A percentile compares a stretch with the other conserved stretches of the same genome.
These are phyloP conservation scores for Leptodermis oblonga DNA, from an alignment of 257 asterid species.

Conservation along the genomic window DNA sequence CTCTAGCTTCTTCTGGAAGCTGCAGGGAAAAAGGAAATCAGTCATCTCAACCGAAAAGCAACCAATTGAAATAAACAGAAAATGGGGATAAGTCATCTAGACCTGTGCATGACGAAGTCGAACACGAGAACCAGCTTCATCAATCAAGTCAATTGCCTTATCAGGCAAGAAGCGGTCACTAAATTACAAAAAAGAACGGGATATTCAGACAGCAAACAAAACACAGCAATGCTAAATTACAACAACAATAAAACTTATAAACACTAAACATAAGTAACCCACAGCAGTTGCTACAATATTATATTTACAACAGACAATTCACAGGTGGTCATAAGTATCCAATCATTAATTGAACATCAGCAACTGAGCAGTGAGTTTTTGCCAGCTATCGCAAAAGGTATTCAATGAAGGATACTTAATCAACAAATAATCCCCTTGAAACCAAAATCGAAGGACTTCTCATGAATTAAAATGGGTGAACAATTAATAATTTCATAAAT, in stretches of 20 bases:
- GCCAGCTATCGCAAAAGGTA: background rate
- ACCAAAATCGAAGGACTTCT: background rate
- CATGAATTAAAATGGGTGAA: background rate
- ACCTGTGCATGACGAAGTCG: slow-evolving; percentile 99
- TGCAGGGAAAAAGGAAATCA: slow-evolving; percentile 24
- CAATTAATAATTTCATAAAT: no score
- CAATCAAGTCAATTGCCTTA: slow-evolving; percentile 95
- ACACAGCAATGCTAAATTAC: background rate
- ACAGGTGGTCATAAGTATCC: background rate
- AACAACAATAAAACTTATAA: background rate
- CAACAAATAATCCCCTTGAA: background rate
- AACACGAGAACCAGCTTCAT: slow-evolving; percentile 99
- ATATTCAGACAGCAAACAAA: slow-evolving; percentile 20
- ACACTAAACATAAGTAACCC: background rate
- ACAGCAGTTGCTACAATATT: background rate
- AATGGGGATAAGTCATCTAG: slow-evolving; percentile 16
- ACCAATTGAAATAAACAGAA: slow-evolving; percentile 1
- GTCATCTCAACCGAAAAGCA: slow-evolving; percentile 14
- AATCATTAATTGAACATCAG: background rate
- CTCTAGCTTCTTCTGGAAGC: slow-evolving; percentile 99
- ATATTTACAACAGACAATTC: background rate
- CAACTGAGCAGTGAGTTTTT: background rate
- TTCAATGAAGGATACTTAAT: background rate
- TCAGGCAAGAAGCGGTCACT: slow-evolving; percentile 99
- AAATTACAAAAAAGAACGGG: slow-evolving; percentile 27